Percentiles rank a stretch among this genome's conserved stretches.
Evolutionary conservation across 805 yeast genomes (phyloP).

Genomic region (Kurtzmaniella cleridarum): DNA sequence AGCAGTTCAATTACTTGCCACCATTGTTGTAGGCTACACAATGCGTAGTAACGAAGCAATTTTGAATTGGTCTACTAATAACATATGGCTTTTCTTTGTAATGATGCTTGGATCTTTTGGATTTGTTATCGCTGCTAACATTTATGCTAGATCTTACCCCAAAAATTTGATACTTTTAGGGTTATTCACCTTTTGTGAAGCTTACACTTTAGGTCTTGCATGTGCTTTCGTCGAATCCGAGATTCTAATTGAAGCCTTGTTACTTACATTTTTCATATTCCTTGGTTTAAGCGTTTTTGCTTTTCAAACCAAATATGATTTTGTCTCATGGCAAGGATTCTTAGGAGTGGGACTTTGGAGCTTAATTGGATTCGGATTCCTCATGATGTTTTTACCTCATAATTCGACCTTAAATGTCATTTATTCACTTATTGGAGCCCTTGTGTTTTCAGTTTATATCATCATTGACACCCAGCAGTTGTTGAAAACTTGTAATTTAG

Average conservation of each 20-base stretch:
- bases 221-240: constrained; percentile 59
- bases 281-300: constrained; percentile 76
- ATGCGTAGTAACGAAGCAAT: constrained; percentile 42
- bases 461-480: constrained; percentile 78
- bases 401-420: constrained; percentile 53
- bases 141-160: constrained; percentile 67
- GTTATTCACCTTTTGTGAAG: constrained; percentile 70
- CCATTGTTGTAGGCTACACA: constrained; percentile 52
- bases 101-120: constrained; percentile 57
- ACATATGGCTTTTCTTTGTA: constrained; percentile 56
- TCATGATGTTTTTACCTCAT: constrained; percentile 60
- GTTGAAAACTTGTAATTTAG: constrained; percentile 69
- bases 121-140: constrained; percentile 56
- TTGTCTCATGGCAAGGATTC: constrained; percentile 60
- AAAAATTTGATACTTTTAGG: constrained; percentile 54
- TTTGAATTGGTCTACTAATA: constrained; percentile 49
- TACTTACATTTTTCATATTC: constrained; percentile 64
- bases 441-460: constrained; percentile 66
- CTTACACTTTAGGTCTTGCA: constrained; percentile 64
- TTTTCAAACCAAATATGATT: constrained; percentile 71
- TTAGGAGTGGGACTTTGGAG: constrained; percentile 54
- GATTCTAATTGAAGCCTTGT: constrained; percentile 64
- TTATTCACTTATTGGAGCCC: constrained; percentile 70
- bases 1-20: constrained; percentile 55
- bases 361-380: constrained; percentile 65